phyloP scores from a whole-genome alignment of 305 asterid genomes.

The Andrographis paniculata region DNA sequence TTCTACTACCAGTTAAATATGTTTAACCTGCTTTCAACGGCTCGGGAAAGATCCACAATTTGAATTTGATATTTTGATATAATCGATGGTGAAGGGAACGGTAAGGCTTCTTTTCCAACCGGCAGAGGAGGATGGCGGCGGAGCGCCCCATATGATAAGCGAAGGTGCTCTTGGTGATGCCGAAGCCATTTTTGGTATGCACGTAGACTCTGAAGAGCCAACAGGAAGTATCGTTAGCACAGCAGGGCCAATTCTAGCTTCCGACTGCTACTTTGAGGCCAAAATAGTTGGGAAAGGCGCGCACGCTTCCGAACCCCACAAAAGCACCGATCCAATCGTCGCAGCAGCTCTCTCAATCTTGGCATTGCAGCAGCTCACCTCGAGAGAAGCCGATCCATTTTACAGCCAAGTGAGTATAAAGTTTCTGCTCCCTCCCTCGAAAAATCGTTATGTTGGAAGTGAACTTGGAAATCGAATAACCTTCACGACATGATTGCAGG shows the following conservation, averaged over 20 bases:
- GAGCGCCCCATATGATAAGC: constrained; percentile 64
- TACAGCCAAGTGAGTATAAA: constrained; percentile 70
- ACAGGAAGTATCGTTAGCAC: constrained; percentile 54
- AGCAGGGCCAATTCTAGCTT: constrained; percentile 61
- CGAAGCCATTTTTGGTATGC: constrained; percentile 79
- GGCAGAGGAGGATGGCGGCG: constrained; percentile 94
- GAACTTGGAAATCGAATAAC: background rate
- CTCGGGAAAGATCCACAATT: background rate
- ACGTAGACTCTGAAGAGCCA: constrained; percentile 35
- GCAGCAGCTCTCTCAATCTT: constrained; percentile 57
- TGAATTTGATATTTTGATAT: background rate
- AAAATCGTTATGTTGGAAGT: background rate
- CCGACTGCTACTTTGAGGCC: constrained; percentile 54
- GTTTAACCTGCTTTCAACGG: background rate
- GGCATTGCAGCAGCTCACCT: constrained; percentile 72
- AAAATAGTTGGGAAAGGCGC: constrained; percentile 73
- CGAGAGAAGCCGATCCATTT: constrained; percentile 77
- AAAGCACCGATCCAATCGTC: constrained; percentile 49
- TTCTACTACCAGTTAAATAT: background rate
- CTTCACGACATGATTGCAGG: constrained; percentile 29
- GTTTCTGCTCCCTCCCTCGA: background rate
- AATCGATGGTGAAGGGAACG: constrained; percentile 43
- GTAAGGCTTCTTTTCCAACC: constrained; percentile 85
- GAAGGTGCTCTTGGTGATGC: constrained; percentile 76
- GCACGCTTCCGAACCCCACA: constrained; percentile 70